Percentiles rank a stretch among this genome's conserved stretches.
Conservation (phyloP, 306 rosid species). For the Castanospermum australe region DNA sequence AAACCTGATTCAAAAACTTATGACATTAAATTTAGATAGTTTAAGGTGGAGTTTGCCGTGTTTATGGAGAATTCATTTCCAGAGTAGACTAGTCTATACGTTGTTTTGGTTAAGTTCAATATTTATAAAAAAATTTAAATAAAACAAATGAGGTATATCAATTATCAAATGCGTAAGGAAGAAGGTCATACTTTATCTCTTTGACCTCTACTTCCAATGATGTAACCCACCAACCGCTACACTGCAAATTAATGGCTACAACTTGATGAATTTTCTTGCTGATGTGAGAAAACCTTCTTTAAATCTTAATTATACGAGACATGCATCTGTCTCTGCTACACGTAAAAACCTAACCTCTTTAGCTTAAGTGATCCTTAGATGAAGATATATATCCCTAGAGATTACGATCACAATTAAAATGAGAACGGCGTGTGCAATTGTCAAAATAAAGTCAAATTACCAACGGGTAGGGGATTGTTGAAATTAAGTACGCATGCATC, state of each 20-base stretch:
- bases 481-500: too few relatives aligned
- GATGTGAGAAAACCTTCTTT: not conserved
- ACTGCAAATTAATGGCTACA: not conserved
- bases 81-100: too few relatives aligned
- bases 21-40: too few relatives aligned
- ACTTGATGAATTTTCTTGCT: not conserved
- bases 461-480: not conserved
- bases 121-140: too few relatives aligned
- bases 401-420: too few relatives aligned
- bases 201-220: not conserved
- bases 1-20: too few relatives aligned
- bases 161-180: too few relatives aligned
- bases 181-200: not conserved
- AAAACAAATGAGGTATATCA: too few relatives aligned
- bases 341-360: slow-evolving; percentile 3
- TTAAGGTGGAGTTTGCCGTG: too few relatives aligned
- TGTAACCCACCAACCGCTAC: not conserved
- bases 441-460: not conserved
- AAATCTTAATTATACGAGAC: not conserved
- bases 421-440: not conserved
- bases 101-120: too few relatives aligned
- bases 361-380: not conserved
- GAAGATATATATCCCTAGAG: not conserved
- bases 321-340: not conserved
- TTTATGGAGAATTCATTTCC: too few relatives aligned